Evolutionary conservation across 202 grass and related monocot species (phyloP).

Genomic region (Carex arenaria): DNA sequence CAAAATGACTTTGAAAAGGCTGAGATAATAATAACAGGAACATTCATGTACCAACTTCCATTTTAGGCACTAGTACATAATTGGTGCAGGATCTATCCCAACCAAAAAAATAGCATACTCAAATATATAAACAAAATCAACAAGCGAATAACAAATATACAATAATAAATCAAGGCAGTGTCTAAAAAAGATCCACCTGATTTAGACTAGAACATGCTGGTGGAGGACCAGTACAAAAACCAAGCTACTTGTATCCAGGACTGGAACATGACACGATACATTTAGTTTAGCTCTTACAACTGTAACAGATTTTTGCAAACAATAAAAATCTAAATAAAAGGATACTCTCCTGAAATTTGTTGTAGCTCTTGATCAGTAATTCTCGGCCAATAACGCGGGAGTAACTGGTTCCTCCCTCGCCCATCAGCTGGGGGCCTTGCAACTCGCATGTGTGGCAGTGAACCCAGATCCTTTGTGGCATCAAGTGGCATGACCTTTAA

Average conservation of each 20-base stretch:
- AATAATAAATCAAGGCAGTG: neutral
- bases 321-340: slow-evolving; percentile 11
- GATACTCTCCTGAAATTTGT: slow-evolving; percentile 99
- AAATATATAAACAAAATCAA: neutral
- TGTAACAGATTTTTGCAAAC: neutral
- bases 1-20: slow-evolving; percentile 7
- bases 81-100: neutral
- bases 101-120: neutral
- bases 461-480: slow-evolving; percentile 44
- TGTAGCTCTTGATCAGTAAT: slow-evolving; percentile 98
- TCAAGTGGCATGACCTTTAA: slow-evolving; percentile 51
- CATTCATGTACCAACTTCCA: neutral
- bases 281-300: neutral
- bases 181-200: neutral
- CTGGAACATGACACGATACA: neutral
- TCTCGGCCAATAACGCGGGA: slow-evolving; percentile 96
- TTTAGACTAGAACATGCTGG: neutral
- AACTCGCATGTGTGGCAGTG: slow-evolving; percentile 77
- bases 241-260: neutral
- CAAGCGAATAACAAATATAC: neutral
- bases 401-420: slow-evolving; percentile 86
- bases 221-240: neutral
- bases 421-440: slow-evolving; percentile 88
- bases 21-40: neutral
- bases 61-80: neutral